phyloP scores from a whole-genome alignment of 176 grass and related monocot species.

The Thalia dealbata region DNA sequence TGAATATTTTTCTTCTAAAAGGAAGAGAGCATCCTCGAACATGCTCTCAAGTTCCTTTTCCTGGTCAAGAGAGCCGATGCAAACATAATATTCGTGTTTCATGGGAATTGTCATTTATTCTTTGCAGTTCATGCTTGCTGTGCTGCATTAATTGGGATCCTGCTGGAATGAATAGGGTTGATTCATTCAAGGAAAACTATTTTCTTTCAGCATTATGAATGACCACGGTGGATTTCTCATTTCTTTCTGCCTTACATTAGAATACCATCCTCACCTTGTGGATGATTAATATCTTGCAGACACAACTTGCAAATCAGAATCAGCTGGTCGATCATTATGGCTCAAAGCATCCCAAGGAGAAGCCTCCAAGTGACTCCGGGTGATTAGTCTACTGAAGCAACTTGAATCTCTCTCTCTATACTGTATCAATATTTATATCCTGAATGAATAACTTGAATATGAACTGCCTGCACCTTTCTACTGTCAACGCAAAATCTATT shows the following conservation, averaged over 20 bases:
- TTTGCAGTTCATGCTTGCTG: too few relatives aligned
- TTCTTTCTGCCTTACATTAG: background rate
- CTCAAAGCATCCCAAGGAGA: slow-evolving; percentile 87
- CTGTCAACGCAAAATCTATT: background rate
- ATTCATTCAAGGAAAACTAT: too few relatives aligned
- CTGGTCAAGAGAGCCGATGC: too few relatives aligned
- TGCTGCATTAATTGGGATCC: too few relatives aligned
- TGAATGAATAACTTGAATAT: background rate
- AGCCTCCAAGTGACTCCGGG: slow-evolving; percentile 40
- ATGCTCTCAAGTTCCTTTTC: too few relatives aligned
- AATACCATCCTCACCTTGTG: background rate
- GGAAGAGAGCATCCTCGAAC: too few relatives aligned
- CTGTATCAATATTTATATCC: background rate
- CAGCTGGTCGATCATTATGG: slow-evolving; percentile 71
- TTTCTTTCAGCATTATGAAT: background rate
- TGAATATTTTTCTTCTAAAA: too few relatives aligned
- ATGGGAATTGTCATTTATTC: too few relatives aligned
- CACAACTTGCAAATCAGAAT: slow-evolving; percentile 77
- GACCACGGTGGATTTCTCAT: background rate
- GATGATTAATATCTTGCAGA: slow-evolving; percentile 17
- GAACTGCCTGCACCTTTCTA: background rate
- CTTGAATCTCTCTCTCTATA: background rate
- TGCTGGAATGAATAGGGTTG: too few relatives aligned
- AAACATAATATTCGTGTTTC: too few relatives aligned
- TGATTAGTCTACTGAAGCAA: background rate